Conservation (phyloP, 2,329 filamentous ascomycete species). For the Talaromyces sp. region DNA sequence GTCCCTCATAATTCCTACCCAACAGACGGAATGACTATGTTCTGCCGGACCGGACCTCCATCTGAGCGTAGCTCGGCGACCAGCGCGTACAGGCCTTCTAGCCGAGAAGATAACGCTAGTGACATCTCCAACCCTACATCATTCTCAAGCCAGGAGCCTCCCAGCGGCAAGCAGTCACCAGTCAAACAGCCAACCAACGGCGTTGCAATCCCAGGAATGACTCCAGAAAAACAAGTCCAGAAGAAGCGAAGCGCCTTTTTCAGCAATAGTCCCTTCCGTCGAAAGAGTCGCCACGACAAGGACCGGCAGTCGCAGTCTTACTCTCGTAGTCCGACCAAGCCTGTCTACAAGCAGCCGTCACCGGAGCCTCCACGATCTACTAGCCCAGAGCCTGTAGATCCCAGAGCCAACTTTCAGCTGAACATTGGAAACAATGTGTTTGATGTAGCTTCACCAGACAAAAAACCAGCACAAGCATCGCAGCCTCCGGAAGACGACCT, state of each 20-base stretch:
- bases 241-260: slow-evolving; percentile 84
- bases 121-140: slow-evolving; percentile 89
- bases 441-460: slow-evolving; percentile 77
- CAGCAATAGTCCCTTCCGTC: slow-evolving; percentile 86
- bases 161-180: slow-evolving; percentile 71
- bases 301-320: slow-evolving; percentile 45
- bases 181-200: slow-evolving; percentile 61
- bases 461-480: slow-evolving; percentile 38
- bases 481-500: slow-evolving; percentile 58
- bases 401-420: slow-evolving; percentile 85
- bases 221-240: slow-evolving; percentile 64
- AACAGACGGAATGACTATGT: slow-evolving; percentile 94
- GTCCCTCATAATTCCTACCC: slow-evolving; percentile 93
- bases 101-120: slow-evolving; percentile 76
- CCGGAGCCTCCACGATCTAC: slow-evolving; percentile 34
- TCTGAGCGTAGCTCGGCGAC: slow-evolving; percentile 69
- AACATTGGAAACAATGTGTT: slow-evolving; percentile 97
- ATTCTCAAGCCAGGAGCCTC: slow-evolving; percentile 78
- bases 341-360: slow-evolving; percentile 29
- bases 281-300: slow-evolving; percentile 82
- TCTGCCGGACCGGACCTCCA: slow-evolving; percentile 74
- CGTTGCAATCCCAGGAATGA: slow-evolving; percentile 44
- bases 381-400: slow-evolving; percentile 85
- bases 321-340: slow-evolving; percentile 53
- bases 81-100: slow-evolving; percentile 71